phyloP scores from a whole-genome alignment of 164 flowering plant genomes.

The Dillenia turbinata region DNA sequence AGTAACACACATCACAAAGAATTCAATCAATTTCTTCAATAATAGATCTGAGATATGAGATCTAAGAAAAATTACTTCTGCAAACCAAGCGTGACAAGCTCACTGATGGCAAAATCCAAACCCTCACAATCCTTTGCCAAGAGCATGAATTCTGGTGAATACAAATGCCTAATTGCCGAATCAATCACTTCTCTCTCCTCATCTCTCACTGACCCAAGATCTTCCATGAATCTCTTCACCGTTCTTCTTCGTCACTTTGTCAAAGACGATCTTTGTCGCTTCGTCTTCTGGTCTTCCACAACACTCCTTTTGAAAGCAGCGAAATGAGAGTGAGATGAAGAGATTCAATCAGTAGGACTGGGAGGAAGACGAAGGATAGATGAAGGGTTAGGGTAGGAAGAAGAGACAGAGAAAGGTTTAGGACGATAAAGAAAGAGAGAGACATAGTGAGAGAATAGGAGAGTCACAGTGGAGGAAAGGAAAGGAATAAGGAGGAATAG shows the following conservation, averaged over 20 bases:
- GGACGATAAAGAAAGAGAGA: no score
- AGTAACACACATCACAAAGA: conserved; percentile 4
- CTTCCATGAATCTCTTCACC: conserved; percentile 71
- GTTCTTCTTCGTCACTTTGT: conserved; percentile 72
- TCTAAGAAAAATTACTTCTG: conserved; percentile 46
- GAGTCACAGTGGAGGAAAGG: no score
- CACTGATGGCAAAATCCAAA: conserved; percentile 61
- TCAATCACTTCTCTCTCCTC: conserved; percentile 36
- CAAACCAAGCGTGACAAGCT: conserved; percentile 72
- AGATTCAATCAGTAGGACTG: no score
- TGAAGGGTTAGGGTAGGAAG: no score
- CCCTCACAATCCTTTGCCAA: conserved; percentile 66
- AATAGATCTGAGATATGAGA: neutral
- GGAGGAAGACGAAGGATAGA: no score
- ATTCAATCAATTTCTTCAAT: neutral
- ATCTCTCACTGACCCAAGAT: conserved; percentile 42
- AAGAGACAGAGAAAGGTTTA: no score
- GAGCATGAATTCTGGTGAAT: conserved; percentile 78
- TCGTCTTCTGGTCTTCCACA: no score
- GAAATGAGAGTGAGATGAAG: no score
- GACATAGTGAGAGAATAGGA: no score
- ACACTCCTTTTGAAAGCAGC: no score
- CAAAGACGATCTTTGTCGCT: no score
- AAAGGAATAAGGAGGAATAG: no score
- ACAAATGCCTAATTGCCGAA: conserved; percentile 58